Conservation (phyloP, 129 eudicot species). For the Logfia minima region DNA sequence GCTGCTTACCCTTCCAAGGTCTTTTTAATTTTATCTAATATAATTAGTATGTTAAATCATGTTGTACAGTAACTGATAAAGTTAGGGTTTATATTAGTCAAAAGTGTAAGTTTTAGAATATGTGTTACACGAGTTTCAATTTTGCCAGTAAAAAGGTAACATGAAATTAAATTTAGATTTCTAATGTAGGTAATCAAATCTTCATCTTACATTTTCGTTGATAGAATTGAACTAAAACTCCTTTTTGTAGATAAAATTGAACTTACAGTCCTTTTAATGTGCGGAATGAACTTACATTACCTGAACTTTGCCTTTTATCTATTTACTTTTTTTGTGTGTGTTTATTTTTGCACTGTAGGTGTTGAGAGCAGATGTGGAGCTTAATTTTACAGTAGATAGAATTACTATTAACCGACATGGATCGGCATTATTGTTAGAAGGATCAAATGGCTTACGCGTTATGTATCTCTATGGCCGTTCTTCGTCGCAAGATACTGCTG, state of each 20-base stretch:
- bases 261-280: too few species aligned
- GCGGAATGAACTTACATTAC: too few species aligned
- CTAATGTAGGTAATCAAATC: too few species aligned
- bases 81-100: neutral
- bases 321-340: too few species aligned
- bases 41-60: neutral
- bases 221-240: too few species aligned
- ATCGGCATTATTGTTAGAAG: conserved; percentile 68
- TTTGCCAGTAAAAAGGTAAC: too few species aligned
- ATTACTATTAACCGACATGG: conserved; percentile 79
- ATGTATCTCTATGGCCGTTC: conserved; percentile 80
- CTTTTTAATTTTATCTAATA: neutral
- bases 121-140: too few species aligned
- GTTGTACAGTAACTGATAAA: neutral
- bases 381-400: conserved; percentile 60
- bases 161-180: too few species aligned
- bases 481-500: conserved; percentile 61
- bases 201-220: too few species aligned
- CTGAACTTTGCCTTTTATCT: too few species aligned
- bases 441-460: conserved; percentile 57
- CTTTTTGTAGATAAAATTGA: too few species aligned
- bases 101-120: too few species aligned
- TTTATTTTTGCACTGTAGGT: conserved; percentile 47
- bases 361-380: conserved; percentile 65
- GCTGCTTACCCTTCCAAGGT: conserved; percentile 96